phyloP scores from a whole-genome alignment of 495 filamentous ascomycete genomes.

The Tirmania nivea region DNA sequence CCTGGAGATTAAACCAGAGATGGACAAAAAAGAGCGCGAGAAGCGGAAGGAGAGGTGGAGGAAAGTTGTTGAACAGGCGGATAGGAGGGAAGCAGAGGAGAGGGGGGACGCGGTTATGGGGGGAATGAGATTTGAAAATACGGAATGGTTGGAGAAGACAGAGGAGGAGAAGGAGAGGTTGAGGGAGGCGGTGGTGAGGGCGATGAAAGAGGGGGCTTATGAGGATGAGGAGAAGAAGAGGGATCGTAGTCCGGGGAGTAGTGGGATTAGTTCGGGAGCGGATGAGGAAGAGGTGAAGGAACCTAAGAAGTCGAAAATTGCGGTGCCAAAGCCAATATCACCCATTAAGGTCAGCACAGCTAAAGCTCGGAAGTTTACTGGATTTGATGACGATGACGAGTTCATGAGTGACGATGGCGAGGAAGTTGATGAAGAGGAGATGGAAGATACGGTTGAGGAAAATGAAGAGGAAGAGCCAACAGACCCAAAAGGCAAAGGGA shows the following conservation, averaged over 20 bases:
- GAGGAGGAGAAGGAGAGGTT: slow-evolving; percentile 67
- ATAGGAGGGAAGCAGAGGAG: slow-evolving; percentile 34
- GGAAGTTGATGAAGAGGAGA: slow-evolving; percentile 5
- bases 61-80: slow-evolving; percentile 60
- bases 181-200: slow-evolving; percentile 56
- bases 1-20: slow-evolving; percentile 83
- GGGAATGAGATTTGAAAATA: slow-evolving; percentile 50
- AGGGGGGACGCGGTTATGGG: slow-evolving; percentile 49
- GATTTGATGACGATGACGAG: slow-evolving; percentile 82
- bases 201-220: slow-evolving; percentile 42
- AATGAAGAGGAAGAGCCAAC: slow-evolving; percentile 7
- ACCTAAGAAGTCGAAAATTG: neutral
- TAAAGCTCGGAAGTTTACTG: slow-evolving; percentile 39
- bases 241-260: slow-evolving; percentile 21
- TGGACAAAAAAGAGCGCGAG: slow-evolving; percentile 82
- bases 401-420: slow-evolving; percentile 48
- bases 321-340: slow-evolving; percentile 1
- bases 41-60: slow-evolving; percentile 61
- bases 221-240: slow-evolving; percentile 20
- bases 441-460: slow-evolving; percentile 10
- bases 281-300: slow-evolving; percentile 24
- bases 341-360: slow-evolving; percentile 17
- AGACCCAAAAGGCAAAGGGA: slow-evolving; percentile 9
- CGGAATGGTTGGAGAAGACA: slow-evolving; percentile 82
- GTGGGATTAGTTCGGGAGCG: slow-evolving; percentile 28